Percentiles rank a stretch among this genome's conserved stretches.
These are phyloP conservation scores for Diplodia sapinea DNA, from an alignment of 2,329 filamentous ascomycete genomes.

Conservation along the genomic window DNA sequence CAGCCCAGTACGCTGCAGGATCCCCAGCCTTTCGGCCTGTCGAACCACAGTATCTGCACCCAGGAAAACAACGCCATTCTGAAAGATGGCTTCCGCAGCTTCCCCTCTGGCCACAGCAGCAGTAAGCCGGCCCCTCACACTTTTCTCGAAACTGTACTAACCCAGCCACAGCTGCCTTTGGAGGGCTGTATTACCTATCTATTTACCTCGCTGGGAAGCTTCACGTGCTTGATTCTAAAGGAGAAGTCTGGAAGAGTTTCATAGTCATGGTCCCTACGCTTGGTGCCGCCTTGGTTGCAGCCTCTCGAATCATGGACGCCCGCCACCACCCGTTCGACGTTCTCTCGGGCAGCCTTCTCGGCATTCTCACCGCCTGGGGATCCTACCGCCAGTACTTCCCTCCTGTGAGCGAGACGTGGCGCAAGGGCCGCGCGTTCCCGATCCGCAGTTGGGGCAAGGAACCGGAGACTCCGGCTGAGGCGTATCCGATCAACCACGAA, in stretches of 20 bases:
- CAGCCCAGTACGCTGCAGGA: slow-evolving; percentile 48
- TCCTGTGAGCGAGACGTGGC: slow-evolving; percentile 60
- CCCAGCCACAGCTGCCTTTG: slow-evolving; percentile 57
- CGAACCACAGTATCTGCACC: slow-evolving; percentile 58
- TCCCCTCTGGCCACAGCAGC: slow-evolving; percentile 63
- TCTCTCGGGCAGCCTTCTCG: slow-evolving; percentile 60
- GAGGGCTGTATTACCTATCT: slow-evolving; percentile 64
- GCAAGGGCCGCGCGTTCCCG: slow-evolving; percentile 64
- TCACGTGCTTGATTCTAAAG: slow-evolving; percentile 64
- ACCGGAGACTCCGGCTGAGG: slow-evolving; percentile 43
- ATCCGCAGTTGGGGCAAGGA: slow-evolving; percentile 63
- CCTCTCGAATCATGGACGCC: slow-evolving; percentile 66
- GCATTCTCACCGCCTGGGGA: slow-evolving; percentile 58
- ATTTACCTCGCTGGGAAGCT: slow-evolving; percentile 66
- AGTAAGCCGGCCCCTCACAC: slow-evolving; percentile 47
- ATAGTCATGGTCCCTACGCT: slow-evolving; percentile 61
- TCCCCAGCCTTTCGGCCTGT: slow-evolving; percentile 49
- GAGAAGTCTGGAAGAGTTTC: slow-evolving; percentile 65
- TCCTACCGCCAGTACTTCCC: slow-evolving; percentile 67
- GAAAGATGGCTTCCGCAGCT: slow-evolving; percentile 65
- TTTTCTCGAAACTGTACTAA: slow-evolving; percentile 33
- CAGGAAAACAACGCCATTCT: slow-evolving; percentile 57
- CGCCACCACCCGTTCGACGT: slow-evolving; percentile 68
- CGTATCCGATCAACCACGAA: slow-evolving; percentile 37
- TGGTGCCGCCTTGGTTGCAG: slow-evolving; percentile 61